Conservation (phyloP, 345 rosid genomes). For the thale cress (Arabidopsis thaliana) region TAIR10.1 NC_003071.7:1402001-1402500, state of each 20-base stretch:
- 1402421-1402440: slow-evolving; percentile 81
- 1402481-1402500: slow-evolving; percentile 64
- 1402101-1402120: neutral
- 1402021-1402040: neutral
- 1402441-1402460: slow-evolving; percentile 68
- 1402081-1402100: slow-evolving; percentile 8
- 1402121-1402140: neutral
- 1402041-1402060: neutral
- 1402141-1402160: neutral
- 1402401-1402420: slow-evolving; percentile 89
- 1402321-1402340: slow-evolving; percentile 55
- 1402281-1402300: slow-evolving; percentile 84
- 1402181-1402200: neutral
- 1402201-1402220: slow-evolving; percentile 64
- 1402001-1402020: neutral
- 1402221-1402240: slow-evolving; percentile 83
- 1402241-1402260: slow-evolving; percentile 80
- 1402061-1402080: slow-evolving; percentile 13
- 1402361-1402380: slow-evolving; percentile 62
- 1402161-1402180: neutral
- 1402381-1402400: slow-evolving; percentile 75
- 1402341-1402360: slow-evolving; percentile 56
- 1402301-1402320: slow-evolving; percentile 91
- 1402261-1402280: slow-evolving; percentile 77
- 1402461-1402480: slow-evolving; percentile 83